Evolutionary conservation across 140 eudicot genomes (phyloP).

Genomic region (Oenanthe javanica): DNA sequence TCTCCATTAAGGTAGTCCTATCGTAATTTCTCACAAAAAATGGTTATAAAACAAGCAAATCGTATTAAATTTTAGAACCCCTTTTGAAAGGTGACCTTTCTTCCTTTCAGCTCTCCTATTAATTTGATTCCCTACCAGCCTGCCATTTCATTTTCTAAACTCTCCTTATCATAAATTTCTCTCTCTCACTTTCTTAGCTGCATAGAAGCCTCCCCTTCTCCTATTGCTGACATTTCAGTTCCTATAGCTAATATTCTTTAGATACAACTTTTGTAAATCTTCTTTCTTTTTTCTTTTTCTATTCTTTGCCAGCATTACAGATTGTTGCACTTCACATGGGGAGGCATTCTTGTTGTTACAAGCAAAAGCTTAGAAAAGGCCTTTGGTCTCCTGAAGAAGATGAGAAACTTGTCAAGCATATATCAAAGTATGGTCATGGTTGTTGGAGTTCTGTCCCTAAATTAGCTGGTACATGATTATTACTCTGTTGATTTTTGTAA

Average conservation of each 20-base stretch:
- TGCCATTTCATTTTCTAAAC: slow-evolving; percentile 63
- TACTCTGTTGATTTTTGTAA: no score
- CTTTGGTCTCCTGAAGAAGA: slow-evolving; percentile 99
- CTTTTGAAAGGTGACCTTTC: slow-evolving; percentile 35
- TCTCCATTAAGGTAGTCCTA: neutral
- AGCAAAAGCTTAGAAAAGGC: slow-evolving; percentile 93
- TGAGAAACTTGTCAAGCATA: slow-evolving; percentile 86
- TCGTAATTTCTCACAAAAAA: neutral
- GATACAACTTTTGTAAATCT: slow-evolving; percentile 15
- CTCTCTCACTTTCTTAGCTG: slow-evolving; percentile 15
- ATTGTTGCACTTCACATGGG: slow-evolving; percentile 54
- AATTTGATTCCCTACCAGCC: slow-evolving; percentile 62
- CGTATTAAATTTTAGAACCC: neutral
- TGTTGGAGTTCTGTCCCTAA: slow-evolving; percentile 99
- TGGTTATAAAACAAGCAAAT: neutral
- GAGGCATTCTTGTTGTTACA: slow-evolving; percentile 95
- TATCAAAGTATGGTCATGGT: slow-evolving; percentile 84
- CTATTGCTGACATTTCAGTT: slow-evolving; percentile 20
- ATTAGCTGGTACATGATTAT: slow-evolving; percentile 54
- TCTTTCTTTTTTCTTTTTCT: neutral
- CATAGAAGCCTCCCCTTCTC: slow-evolving; percentile 14
- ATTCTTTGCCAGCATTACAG: slow-evolving; percentile 18
- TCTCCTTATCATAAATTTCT: slow-evolving; percentile 22
- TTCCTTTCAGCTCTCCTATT: slow-evolving; percentile 46
- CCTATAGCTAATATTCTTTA: neutral